phyloP scores from a whole-genome alignment of 2,329 filamentous ascomycete genomes.

The Talaromyces sp. region DNA sequence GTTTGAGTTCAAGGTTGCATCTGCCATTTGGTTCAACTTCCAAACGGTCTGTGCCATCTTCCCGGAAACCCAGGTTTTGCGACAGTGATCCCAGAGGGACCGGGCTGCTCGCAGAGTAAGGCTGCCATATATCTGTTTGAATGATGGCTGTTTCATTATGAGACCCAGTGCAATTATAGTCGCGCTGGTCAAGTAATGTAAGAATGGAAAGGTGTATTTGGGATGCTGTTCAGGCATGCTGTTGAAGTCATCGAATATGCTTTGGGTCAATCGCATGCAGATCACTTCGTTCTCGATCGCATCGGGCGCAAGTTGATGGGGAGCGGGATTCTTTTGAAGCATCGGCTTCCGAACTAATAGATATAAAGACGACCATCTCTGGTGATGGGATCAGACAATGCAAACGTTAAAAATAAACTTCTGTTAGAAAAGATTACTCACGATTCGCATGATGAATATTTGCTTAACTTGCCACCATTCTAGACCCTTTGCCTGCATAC shows the following conservation, averaged over 20 bases:
- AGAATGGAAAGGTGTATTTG: constrained; percentile 26
- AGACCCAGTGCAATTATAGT: constrained; percentile 24
- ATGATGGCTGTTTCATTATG: constrained; percentile 21
- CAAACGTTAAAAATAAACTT: neutral
- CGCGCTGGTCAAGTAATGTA: constrained; percentile 23
- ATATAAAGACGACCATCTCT: constrained; percentile 25
- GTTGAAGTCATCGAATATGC: constrained; percentile 21
- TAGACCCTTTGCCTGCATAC: neutral
- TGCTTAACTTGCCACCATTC: constrained; percentile 25
- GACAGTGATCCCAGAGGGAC: constrained; percentile 22
- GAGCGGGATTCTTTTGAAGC: constrained; percentile 1
- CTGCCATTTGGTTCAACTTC: constrained; percentile 22
- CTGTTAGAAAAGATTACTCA: constrained; percentile 5
- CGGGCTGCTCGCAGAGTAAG: constrained; percentile 15
- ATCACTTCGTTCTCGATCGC: constrained; percentile 21
- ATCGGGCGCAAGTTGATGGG: constrained; percentile 7
- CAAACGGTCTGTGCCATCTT: constrained; percentile 20
- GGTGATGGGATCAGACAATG: neutral
- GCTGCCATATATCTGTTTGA: constrained; percentile 15
- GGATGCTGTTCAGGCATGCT: constrained; percentile 23
- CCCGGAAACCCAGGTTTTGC: constrained; percentile 27
- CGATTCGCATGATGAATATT: constrained; percentile 25
- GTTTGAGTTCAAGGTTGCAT: neutral
- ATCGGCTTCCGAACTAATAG: constrained; percentile 17
- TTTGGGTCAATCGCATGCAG: constrained; percentile 22